A percentile compares a stretch with the other conserved stretches of the same genome.
Conservation (phyloP, 176 grass and related monocot species). For the Triticum turgidum region DNA sequence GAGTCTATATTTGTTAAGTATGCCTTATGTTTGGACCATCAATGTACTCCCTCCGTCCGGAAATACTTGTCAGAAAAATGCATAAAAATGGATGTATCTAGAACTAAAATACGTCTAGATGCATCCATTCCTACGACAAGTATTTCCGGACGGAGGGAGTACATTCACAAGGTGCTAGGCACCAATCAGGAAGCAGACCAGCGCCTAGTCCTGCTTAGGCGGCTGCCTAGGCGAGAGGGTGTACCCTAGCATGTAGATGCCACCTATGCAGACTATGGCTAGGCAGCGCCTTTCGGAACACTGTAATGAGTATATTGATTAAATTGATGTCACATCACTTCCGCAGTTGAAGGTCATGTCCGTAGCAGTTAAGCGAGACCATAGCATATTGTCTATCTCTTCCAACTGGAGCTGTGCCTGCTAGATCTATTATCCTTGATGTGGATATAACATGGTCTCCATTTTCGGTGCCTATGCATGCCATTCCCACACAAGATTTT, state of each 20-base stretch:
- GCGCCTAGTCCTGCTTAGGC: not conserved
- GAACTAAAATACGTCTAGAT: no score
- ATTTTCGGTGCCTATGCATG: not conserved
- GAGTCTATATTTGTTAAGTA: slow-evolving; percentile 1
- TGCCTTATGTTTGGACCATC: not conserved
- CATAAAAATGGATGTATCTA: no score
- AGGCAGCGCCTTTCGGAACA: slow-evolving; percentile 1
- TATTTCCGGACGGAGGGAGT: no score
- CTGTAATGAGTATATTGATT: not conserved
- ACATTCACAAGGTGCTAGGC: not conserved
- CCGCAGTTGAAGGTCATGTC: not conserved
- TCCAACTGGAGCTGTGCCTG: slow-evolving; percentile 7
- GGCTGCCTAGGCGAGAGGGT: not conserved
- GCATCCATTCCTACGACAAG: no score
- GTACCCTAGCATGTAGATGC: not conserved
- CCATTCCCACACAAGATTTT: not conserved
- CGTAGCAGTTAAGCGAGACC: not conserved
- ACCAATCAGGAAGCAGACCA: not conserved
- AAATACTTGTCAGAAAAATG: no score
- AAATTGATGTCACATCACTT: not conserved
- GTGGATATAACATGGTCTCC: not conserved
- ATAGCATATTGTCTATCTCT: not conserved
- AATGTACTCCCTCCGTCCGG: not conserved
- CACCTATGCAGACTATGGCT: not conserved
- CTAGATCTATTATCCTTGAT: not conserved